Percentiles rank a stretch among this genome's conserved stretches.
phyloP scores from a whole-genome alignment of 768 basidiomycete species.

The Russula sp. region DNA sequence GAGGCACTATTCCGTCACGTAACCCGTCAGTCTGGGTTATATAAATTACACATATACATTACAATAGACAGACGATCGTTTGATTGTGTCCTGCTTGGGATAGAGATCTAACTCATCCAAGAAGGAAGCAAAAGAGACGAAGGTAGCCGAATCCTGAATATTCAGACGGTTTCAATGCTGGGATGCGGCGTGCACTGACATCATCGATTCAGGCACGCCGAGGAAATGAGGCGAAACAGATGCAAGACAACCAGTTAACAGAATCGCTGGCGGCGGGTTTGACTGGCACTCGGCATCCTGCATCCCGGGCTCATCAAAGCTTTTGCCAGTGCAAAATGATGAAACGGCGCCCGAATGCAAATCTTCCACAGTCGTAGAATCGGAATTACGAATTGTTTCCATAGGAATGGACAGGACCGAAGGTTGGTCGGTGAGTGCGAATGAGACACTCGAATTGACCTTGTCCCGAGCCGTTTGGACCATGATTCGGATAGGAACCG shows the following conservation, averaged over 20 bases:
- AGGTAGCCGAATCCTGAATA: background rate
- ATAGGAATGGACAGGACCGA: conserved; percentile 1
- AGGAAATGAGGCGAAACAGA: conserved; percentile 31
- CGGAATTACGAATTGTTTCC: background rate
- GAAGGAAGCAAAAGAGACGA: background rate
- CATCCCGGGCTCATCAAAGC: background rate
- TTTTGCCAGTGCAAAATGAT: conserved; percentile 4
- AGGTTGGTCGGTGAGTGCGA: background rate
- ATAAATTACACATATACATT: too few species aligned
- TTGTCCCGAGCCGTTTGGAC: background rate
- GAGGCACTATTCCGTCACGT: too few species aligned
- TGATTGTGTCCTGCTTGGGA: too few species aligned
- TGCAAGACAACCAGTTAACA: background rate
- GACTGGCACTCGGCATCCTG: background rate
- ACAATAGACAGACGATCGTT: too few species aligned
- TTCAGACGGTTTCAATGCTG: background rate
- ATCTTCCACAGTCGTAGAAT: background rate
- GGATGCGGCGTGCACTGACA: background rate
- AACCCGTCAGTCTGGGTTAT: too few species aligned
- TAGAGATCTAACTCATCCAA: too few species aligned
- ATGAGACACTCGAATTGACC: background rate
- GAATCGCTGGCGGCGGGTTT: background rate
- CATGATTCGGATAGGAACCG: background rate
- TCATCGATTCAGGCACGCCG: conserved; percentile 14
- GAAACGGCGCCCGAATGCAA: conserved; percentile 1